Evolutionary conservation across 495 filamentous ascomycete species (phyloP), one percentile per base, ranked within the genome.

Genomic region (Chaetomium fimeti): DNA sequence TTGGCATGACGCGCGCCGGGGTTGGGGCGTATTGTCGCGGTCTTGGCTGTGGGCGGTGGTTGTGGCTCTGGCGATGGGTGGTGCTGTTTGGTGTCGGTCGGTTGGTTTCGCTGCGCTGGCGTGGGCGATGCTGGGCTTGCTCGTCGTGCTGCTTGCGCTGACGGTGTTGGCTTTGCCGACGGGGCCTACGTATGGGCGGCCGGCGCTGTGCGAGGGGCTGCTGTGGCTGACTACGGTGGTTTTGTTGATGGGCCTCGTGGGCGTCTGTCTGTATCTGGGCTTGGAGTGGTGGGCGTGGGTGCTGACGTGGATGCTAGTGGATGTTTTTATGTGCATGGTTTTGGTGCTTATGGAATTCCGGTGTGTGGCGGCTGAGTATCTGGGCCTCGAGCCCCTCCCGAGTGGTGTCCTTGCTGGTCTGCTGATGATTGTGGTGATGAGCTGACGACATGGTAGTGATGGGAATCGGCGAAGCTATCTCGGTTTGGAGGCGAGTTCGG

Each of bases 231-330:
- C 13, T 1, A 3, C 15, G 3, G 45, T 20, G 18, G 5, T 20
- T n/a, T 5, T 24, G n/a, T 20, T 49, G 45, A 12, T 24, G 20
- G 9, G 18, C 20, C 4, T 49, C 9, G 45, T 24, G 45, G 20
- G 8, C 20, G 18, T 0, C 1, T 24, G 45, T 24, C 20, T 49
- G 3, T 49, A 11, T 18, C 9, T 49, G 20, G 45, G 45, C n/a
- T 20, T 3, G 18, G 20, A 20, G 3, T 2, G 0, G 9, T 3
- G 1, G 1, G 45, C 45, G 45, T 49, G 45, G 45, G 45, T 49
- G 45, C 45, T 49, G n/a, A 24, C n/a, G 45, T 49, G 45, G 45
- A 49, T 20, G 18, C 45, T 49, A 24, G 45, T 49, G 20, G 45
- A 2, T 9, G 45, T 49, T 8, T 3, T 49, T 5, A 20, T 49